These are phyloP conservation scores for Citropsis articulata DNA, from an alignment of 345 rosid species.

Conservation along the genomic window DNA sequence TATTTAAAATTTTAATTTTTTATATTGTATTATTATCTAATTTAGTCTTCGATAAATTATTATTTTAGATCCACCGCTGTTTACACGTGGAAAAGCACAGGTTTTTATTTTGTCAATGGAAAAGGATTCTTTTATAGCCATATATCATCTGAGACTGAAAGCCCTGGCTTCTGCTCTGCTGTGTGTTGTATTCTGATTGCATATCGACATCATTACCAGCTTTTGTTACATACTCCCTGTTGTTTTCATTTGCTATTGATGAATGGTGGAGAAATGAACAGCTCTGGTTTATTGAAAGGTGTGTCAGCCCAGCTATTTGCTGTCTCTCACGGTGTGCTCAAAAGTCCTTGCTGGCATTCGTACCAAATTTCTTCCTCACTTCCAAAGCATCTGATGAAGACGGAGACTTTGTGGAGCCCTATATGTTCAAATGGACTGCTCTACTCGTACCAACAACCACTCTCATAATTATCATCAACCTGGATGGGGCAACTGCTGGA, in stretches of 20 bases:
- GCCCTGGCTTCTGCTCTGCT: conserved; percentile 1
- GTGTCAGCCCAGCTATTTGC: no score
- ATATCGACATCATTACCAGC: conserved; percentile 36
- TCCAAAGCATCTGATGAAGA: conserved; percentile 29
- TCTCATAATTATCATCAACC: conserved; percentile 39
- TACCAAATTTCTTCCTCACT: conserved; percentile 29
- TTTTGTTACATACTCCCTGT: conserved; percentile 39
- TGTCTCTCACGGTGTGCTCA: conserved; percentile 4
- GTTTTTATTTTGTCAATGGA: not conserved
- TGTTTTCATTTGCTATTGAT: conserved; percentile 36
- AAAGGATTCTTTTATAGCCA: not conserved
- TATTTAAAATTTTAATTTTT: no score
- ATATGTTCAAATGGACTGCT: conserved; percentile 44
- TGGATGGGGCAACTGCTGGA: conserved; percentile 42
- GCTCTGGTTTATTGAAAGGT: conserved; percentile 46
- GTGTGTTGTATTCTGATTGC: conserved; percentile 12
- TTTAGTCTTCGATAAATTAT: no score
- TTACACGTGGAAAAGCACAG: no score
- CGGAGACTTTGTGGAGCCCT: conserved; percentile 32
- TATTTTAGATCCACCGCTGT: no score
- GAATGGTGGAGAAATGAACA: conserved; percentile 57
- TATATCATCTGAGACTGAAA: not conserved
- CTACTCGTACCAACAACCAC: conserved; percentile 45
- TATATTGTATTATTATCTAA: no score
- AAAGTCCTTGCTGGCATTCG: conserved; percentile 36